Conservation (phyloP, 768 basidiomycete genomes). For the Boletus subcaerulescens region DNA sequence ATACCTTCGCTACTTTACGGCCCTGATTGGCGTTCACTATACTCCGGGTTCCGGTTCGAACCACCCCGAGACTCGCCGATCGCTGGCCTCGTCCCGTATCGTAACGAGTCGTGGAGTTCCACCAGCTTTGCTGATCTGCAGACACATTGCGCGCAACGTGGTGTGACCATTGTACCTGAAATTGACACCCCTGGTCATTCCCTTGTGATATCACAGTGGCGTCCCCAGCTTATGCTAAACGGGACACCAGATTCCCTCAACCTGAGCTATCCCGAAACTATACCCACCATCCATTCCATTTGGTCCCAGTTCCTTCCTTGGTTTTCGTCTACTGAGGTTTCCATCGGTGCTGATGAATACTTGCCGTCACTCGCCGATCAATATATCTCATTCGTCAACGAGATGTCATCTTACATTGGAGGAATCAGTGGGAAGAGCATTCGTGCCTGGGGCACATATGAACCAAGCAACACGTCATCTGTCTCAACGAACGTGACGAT, state of each 20-base stretch:
- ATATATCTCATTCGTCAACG: slow-evolving; percentile 43
- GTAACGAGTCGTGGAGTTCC: slow-evolving; percentile 41
- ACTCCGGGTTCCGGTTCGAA: slow-evolving; percentile 42
- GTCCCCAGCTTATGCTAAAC: slow-evolving; percentile 38
- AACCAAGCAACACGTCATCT: slow-evolving; percentile 35
- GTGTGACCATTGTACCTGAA: slow-evolving; percentile 41
- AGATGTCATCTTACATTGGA: slow-evolving; percentile 38
- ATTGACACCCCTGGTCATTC: slow-evolving; percentile 46
- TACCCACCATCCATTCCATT: slow-evolving; percentile 41
- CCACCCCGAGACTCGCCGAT: slow-evolving; percentile 34
- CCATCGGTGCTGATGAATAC: slow-evolving; percentile 48
- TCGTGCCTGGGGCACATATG: slow-evolving; percentile 41
- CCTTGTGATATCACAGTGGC: slow-evolving; percentile 45
- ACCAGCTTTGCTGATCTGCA: slow-evolving; percentile 34
- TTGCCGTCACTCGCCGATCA: slow-evolving; percentile 35
- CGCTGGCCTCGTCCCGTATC: slow-evolving; percentile 34
- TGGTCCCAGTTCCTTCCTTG: slow-evolving; percentile 42
- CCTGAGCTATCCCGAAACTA: slow-evolving; percentile 39
- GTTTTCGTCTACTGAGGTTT: slow-evolving; percentile 40
- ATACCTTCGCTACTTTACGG: slow-evolving; percentile 39
- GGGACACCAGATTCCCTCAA: slow-evolving; percentile 37
- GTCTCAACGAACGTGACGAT: slow-evolving; percentile 41
- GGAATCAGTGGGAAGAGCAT: slow-evolving; percentile 35
- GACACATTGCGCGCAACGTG: slow-evolving; percentile 35
- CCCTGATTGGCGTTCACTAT: slow-evolving; percentile 39